Base-by-base conservation (phyloP, 306 rosid species). In the Cyclanthera cordifolia region DNA sequence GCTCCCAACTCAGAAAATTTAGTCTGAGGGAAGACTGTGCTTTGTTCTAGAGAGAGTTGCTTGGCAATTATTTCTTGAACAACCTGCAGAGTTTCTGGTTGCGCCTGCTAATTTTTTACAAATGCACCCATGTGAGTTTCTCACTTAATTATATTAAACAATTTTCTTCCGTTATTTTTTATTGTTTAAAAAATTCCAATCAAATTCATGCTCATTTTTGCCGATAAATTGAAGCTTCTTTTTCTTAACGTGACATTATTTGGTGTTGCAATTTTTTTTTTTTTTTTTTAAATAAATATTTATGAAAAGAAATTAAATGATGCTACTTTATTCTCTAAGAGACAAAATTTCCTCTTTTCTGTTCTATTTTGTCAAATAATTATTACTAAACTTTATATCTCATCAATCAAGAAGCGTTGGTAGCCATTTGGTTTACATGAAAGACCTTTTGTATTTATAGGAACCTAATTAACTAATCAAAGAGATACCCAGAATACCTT, bases 1-100 rank as follows among this genome's bases (percentile, higher is more conserved):
- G 88, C 89, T 56, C 90, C 87, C 79, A 88, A 59, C 43, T 88
- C 88, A 6, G 86, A 74, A 79, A 88, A 85, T 77, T 81, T 88
- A 56, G 85, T 85, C 14, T 79, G 67, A 50, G 88, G 85, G 51
- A 81, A 75, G 54, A 85, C 82, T 0, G 78, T 68, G 71, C 75
- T 72, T 78, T 80, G 85, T 19, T 83, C 88, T 16, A 85, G 74
- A 4, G 91, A 88, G 51, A 85, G 86, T 71, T 85, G 95, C 72
- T 83, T 85, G 39, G 87, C 87, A 19, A 83, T 77, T 32, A 83
- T 82, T 79, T 72, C 72, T 76, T 83, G 87, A 3, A 88, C 90
- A 58, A 73, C 77, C 55, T 79, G 71, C 54, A 85, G 43, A 34
- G 95, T 88, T 60, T 85, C 83, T 67, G 77, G 82, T 20, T 78